phyloP scores from a whole-genome alignment of 352 stramenopile species.

The Pythium utonaiense region DNA sequence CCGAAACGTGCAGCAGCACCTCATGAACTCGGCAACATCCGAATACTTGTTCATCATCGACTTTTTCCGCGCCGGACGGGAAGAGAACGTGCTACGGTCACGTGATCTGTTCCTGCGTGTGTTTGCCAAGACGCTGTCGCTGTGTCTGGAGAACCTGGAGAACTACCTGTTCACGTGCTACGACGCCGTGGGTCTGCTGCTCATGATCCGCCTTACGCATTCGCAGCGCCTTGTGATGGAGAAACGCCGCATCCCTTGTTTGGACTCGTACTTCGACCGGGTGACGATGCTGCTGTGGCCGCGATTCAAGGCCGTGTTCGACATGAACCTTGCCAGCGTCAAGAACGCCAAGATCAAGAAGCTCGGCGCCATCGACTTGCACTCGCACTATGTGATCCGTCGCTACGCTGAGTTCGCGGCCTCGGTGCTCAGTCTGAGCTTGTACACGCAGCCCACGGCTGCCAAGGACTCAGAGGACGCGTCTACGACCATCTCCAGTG shows the following conservation, averaged over 20 bases:
- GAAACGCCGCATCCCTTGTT: slow-evolving; percentile 80
- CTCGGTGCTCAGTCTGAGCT: slow-evolving; percentile 91
- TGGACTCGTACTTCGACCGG: slow-evolving; percentile 97
- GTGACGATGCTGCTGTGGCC: slow-evolving; percentile 96
- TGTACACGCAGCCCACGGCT: slow-evolving; percentile 47
- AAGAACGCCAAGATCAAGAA: slow-evolving; percentile 85
- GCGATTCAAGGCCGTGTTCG: slow-evolving; percentile 96
- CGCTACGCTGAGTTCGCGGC: slow-evolving; percentile 97
- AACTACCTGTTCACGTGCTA: slow-evolving; percentile 98
- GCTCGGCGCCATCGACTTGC: slow-evolving; percentile 92
- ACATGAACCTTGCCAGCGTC: slow-evolving; percentile 93
- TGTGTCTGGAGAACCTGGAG: slow-evolving; percentile 96
- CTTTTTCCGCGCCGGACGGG: slow-evolving; percentile 87
- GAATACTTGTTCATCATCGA: slow-evolving; percentile 97
- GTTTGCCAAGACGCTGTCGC: slow-evolving; percentile 94
- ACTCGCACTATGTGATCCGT: slow-evolving; percentile 96
- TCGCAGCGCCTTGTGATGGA: slow-evolving; percentile 80
- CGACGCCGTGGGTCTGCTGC: slow-evolving; percentile 95
- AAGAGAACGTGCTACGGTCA: slow-evolving; percentile 61
- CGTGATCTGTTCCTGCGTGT: slow-evolving; percentile 93
- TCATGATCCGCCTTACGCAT: slow-evolving; percentile 98
- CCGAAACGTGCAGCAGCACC: slow-evolving; percentile 94
- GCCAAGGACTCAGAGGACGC: slow-evolving; percentile 25
- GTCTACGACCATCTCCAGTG: slow-evolving; percentile 41
- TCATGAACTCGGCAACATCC: slow-evolving; percentile 97